phyloP scores from a whole-genome alignment of 1,284 basidiomycete species.

The Porogramme epimiltina region DNA sequence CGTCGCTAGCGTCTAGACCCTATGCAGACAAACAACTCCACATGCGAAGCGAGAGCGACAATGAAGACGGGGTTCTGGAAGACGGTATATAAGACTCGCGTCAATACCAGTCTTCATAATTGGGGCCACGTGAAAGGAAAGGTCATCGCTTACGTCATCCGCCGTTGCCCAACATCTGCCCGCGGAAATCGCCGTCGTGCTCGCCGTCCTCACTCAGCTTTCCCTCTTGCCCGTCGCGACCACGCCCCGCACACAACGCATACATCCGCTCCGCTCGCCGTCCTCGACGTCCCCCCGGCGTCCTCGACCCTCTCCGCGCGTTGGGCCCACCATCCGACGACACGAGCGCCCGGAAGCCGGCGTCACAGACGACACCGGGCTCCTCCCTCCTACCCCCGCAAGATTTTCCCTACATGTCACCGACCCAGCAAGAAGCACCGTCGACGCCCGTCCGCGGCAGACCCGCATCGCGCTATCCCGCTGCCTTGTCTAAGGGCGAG shows the following conservation, averaged over 20 bases:
- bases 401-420: neutral
- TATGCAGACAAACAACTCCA: too few species aligned
- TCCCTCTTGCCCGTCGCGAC: conserved; percentile 11
- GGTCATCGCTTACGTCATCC: too few species aligned
- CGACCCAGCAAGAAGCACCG: conserved; percentile 14
- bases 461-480: conserved; percentile 49
- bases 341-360: conserved; percentile 5
- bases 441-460: conserved; percentile 34
- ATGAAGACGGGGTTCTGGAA: too few species aligned
- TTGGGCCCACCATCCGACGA: neutral
- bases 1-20: too few species aligned
- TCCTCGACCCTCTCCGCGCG: neutral
- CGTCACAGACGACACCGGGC: conserved; percentile 3
- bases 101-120: too few species aligned
- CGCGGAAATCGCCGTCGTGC: conserved; percentile 14
- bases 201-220: conserved; percentile 14
- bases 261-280: neutral
- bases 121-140: too few species aligned
- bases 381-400: neutral
- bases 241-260: conserved; percentile 1
- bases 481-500: conserved; percentile 41
- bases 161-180: neutral
- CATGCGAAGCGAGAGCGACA: too few species aligned
- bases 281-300: conserved; percentile 1
- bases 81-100: too few species aligned